Conservation (phyloP, 2,329 filamentous ascomycete genomes). For the Tothia fuscella region DNA sequence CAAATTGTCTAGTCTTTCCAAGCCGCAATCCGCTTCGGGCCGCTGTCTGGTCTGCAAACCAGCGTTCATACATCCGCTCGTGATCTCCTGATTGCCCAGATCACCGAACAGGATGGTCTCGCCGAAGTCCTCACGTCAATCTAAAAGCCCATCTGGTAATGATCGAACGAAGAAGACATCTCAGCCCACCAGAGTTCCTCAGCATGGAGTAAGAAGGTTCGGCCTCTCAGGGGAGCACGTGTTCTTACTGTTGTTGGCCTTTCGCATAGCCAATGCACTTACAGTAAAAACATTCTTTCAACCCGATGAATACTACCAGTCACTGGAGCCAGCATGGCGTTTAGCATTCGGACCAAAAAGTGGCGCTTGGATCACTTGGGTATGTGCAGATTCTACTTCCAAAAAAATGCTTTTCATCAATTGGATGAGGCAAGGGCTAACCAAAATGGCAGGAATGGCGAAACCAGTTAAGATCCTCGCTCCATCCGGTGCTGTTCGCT, state of each 20-base stretch:
- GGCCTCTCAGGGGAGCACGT: conserved; percentile 8
- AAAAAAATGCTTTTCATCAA: background rate
- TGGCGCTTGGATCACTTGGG: conserved; percentile 94
- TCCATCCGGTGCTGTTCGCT: conserved; percentile 84
- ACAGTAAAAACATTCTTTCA: conserved; percentile 85
- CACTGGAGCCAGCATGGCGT: conserved; percentile 86
- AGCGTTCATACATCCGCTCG: no score
- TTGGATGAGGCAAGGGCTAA: conserved; percentile 8
- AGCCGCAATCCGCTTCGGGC: no score
- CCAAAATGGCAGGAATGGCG: conserved; percentile 66
- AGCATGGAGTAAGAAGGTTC: no score
- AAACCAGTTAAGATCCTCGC: conserved; percentile 71
- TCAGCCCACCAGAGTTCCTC: no score
- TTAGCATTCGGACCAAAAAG: conserved; percentile 58
- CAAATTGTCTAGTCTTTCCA: no score
- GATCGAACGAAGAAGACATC: no score
- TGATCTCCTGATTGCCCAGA: no score
- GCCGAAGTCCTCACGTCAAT: no score
- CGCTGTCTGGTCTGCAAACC: no score
- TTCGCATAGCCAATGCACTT: conserved; percentile 72
- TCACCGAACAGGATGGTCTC: no score
- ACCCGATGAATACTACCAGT: conserved; percentile 95
- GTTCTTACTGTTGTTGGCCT: conserved; percentile 38
- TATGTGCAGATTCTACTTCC: conserved; percentile 32
- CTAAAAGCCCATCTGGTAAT: no score